Evolutionary conservation across 2,329 filamentous ascomycete genomes (phyloP).

Genomic region (Epichloe sibirici): DNA sequence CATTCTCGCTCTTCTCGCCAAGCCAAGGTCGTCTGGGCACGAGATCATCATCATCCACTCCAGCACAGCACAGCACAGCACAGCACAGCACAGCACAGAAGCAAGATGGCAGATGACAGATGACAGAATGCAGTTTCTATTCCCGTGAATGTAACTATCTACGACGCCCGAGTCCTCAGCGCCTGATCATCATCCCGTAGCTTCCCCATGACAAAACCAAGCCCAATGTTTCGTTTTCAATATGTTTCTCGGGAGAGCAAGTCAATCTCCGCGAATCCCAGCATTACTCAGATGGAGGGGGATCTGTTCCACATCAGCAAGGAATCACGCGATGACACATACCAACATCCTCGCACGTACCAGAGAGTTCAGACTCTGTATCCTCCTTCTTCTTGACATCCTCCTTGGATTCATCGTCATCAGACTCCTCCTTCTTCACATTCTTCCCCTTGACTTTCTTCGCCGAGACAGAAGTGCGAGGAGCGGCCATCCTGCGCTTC

Average conservation of each 20-base stretch:
- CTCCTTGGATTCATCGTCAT: constrained; percentile 12
- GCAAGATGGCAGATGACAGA: background rate
- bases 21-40: too few relatives aligned
- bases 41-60: too few relatives aligned
- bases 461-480: constrained; percentile 12
- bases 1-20: too few relatives aligned
- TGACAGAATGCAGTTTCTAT: background rate
- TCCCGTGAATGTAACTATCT: background rate
- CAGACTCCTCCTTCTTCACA: constrained; percentile 15
- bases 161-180: background rate
- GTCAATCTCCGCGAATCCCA: background rate
- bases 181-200: background rate
- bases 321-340: background rate
- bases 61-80: background rate
- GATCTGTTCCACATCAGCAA: background rate
- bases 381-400: constrained; percentile 13
- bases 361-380: constrained; percentile 14
- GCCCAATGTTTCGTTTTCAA: background rate
- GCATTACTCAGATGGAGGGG: background rate
- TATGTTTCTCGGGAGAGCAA: too few relatives aligned
- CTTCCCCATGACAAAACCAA: background rate
- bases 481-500: constrained; percentile 20
- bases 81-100: background rate
- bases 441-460: constrained; percentile 15
- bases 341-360: constrained; percentile 9